Conservation (phyloP, 805 yeast genomes). For the Myxozyma nipponensis region DNA sequence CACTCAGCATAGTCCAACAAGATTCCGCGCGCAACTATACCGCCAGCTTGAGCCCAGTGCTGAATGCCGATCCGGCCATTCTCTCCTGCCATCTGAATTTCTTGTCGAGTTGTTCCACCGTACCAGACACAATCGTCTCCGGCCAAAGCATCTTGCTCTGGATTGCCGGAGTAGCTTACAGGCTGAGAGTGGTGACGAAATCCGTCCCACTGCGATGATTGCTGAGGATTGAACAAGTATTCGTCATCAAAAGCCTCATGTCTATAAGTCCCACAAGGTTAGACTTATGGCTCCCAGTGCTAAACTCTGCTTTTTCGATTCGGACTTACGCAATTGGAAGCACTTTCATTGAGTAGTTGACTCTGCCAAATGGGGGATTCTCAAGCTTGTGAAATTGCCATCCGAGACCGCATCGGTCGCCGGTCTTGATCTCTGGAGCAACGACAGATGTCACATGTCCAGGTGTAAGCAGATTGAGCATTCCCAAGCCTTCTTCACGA, state of each 20-base stretch:
- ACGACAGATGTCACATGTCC: constrained; percentile 22
- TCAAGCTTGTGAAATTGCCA: constrained; percentile 29
- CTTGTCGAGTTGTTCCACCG: constrained; percentile 24
- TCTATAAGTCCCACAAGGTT: too few species aligned
- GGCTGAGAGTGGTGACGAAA: constrained; percentile 27
- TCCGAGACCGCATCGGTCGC: constrained; percentile 27
- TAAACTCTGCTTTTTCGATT: background rate
- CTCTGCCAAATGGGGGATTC: constrained; percentile 20
- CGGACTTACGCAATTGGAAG: constrained; percentile 1
- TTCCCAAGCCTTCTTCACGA: constrained; percentile 18
- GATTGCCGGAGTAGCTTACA: constrained; percentile 11
- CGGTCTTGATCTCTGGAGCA: constrained; percentile 29
- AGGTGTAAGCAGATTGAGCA: constrained; percentile 27
- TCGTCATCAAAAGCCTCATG: constrained; percentile 29
- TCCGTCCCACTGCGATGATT: constrained; percentile 34
- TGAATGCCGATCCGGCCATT: constrained; percentile 27
- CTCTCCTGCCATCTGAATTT: constrained; percentile 8
- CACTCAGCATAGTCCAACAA: constrained; percentile 32
- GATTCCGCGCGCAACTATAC: constrained; percentile 32
- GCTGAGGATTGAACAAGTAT: constrained; percentile 30
- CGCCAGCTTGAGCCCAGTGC: constrained; percentile 32
- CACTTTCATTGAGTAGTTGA: background rate
- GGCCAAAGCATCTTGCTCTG: constrained; percentile 22
- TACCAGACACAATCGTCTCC: constrained; percentile 19
- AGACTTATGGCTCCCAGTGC: background rate